Base-by-base conservation (phyloP, 257 asterid species). In the Ophiorrhiza pumila region DNA sequence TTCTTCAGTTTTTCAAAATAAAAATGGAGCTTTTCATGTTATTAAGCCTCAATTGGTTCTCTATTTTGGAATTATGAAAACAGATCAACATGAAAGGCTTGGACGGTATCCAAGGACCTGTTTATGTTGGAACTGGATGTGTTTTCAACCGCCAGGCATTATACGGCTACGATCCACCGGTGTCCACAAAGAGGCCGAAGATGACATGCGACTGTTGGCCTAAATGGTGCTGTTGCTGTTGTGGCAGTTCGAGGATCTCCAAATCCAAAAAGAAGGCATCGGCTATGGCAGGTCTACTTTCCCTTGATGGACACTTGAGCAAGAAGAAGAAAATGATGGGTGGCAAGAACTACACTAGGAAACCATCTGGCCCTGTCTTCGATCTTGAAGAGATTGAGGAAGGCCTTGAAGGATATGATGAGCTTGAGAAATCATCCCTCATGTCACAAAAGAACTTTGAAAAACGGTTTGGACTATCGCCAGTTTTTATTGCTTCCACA, bases 121-220 rank as follows among this genome's bases (percentile, higher is more conserved):
- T 91, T 3, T 91, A 89, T 56, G 96, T 91, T 34, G 97, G 96
- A 76, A 91, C 97, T 0, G 97, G 97, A 4, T 84, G 90, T 65
- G 91, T 89, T 42, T 89, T 91, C 76, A 87, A 89, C 83, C 68
- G 97, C 76, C 94, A 76, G 81, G 97, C 97, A 46, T 80, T 89
- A 73, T 89, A 89, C 34, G 96, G 97, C 58, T 91, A 89, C 45
- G 96, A 91, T 81, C 97, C 96, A 52, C 91, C 96, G 15, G 91
- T 72, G 25, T 87, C 94, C 0, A 82, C 87, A 73, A 91, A 91
- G 86, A 79, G 92, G 73, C 81, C 87, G 7, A 89, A 87, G 87
- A 89, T 91, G 97, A 91, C 91, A 39, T 89, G 97, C 64, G 96
- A 89, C 78, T 91, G 97, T 80, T 91, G 91, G 93, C 90, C 97